phyloP scores from a whole-genome alignment of 441 rosid genomes.

The Erysimum cheiri region DNA sequence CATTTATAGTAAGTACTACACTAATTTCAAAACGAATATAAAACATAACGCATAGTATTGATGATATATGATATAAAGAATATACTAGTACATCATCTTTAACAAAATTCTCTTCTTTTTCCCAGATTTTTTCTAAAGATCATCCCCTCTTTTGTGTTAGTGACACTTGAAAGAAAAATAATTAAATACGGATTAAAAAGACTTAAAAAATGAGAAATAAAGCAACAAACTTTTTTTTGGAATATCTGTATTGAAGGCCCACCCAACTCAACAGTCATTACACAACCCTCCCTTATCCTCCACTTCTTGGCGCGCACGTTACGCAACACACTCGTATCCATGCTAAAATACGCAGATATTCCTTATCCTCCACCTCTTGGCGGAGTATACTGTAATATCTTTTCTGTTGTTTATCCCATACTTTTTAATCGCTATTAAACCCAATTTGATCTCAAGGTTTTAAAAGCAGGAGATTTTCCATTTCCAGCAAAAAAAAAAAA shows the following conservation, averaged over 20 bases:
- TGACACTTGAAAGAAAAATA: conserved; percentile 40
- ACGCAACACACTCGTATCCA: background rate
- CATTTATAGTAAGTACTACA: background rate
- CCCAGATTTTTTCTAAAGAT: background rate
- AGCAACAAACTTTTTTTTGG: background rate
- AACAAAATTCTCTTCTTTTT: background rate
- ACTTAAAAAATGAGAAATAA: background rate
- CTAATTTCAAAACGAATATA: conserved; percentile 13
- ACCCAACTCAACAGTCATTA: conserved; percentile 34
- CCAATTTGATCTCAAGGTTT: conserved; percentile 27
- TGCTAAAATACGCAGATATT: conserved; percentile 44
- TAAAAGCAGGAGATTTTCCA: conserved; percentile 24
- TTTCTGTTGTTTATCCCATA: conserved; percentile 15
- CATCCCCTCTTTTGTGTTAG: conserved; percentile 26
- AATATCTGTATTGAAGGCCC: background rate
- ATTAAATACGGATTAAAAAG: background rate
- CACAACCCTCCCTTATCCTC: conserved; percentile 9
- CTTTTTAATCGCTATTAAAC: conserved; percentile 20
- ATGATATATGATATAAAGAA: conserved; percentile 13
- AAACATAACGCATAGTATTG: conserved; percentile 8
- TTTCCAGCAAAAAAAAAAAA: background rate
- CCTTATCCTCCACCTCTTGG: conserved; percentile 44
- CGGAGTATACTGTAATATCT: too few species aligned
- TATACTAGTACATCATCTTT: conserved; percentile 6
- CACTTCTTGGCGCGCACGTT: too few species aligned